Base-by-base conservation (phyloP, 2,329 filamentous ascomycete genomes). In the Colletotrichum limetticola region DNA sequence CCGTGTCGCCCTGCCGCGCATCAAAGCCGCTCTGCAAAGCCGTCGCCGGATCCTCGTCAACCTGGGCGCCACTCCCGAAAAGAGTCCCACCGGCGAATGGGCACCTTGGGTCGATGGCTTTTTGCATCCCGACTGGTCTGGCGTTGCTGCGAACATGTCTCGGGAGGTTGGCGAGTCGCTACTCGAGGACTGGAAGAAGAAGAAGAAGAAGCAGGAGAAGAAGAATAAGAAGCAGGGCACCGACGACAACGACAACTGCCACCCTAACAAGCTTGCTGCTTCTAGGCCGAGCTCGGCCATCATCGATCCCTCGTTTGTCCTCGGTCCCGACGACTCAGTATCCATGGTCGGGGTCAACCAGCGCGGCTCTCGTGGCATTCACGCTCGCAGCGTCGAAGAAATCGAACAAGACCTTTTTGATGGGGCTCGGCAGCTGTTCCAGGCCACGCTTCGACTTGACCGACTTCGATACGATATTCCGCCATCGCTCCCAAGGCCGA, bases 171-270 rank as follows among this genome's bases (percentile, higher is more conserved):
- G 53, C 4, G 4, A 56, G 53, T 22, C 53, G 11, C 19, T 56
- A 16, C 53, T 56, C 11, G 12, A 30, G 22, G 12, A 55, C 22
- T 26, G 24, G 53, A 14, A 12, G 53, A 22, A 26, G n/a, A 8
- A 14, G 8, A 12, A 56, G 12, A 26, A 30, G n/a, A 22, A 55
- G n/a, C 52, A 24, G 26, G n/a, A 49, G 12, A 49, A 49, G 46
- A n/a, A 49, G 46, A 66, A 76, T 49, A 75, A 83, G 46, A 49
- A 49, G 46, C 7, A 49, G 46, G 16, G 16, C 46, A n/a, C 16
- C 46, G 46, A 16, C 46, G 1, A 49, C n/a, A 4, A 46, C 19
- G 5, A n/a, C n/a, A 9, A 49, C 46, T 7, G 46, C 46, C 16
- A 49, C n/a, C 16, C 46, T 4, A 9, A 7, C 46, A 16, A n/a